phyloP scores from a whole-genome alignment of 768 basidiomycete genomes.

The Sistotremastrum suecicum region DNA sequence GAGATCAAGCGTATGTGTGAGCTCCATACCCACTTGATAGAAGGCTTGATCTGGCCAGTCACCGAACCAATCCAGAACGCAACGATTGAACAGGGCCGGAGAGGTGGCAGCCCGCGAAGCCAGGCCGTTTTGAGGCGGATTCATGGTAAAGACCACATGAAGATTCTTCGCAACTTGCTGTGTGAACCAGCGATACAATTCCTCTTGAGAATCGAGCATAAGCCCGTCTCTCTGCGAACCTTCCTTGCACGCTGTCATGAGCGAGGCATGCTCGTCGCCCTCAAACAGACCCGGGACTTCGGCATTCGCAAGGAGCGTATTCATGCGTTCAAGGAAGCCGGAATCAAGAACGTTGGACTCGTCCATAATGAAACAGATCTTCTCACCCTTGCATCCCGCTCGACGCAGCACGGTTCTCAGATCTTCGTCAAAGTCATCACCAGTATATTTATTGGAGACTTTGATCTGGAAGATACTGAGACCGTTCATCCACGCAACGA shows the following conservation, averaged over 20 bases:
- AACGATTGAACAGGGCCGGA: conserved; percentile 96
- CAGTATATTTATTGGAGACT: conserved; percentile 97
- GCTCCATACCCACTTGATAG: conserved; percentile 96
- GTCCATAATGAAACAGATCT: conserved; percentile 99
- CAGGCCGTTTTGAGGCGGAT: conserved; percentile 90
- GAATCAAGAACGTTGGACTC: conserved; percentile 99
- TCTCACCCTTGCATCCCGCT: conserved; percentile 95
- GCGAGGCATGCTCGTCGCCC: conserved; percentile 94
- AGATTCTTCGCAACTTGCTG: conserved; percentile 96
- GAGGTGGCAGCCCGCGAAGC: conserved; percentile 95
- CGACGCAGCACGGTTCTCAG: conserved; percentile 88
- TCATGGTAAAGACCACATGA: conserved; percentile 99
- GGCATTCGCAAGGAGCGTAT: conserved; percentile 96
- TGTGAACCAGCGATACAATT: conserved; percentile 97
- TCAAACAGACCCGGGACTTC: conserved; percentile 99
- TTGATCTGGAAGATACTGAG: conserved; percentile 99
- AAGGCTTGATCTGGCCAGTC: conserved; percentile 99
- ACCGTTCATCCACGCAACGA: conserved; percentile 99
- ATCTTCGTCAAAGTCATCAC: conserved; percentile 97
- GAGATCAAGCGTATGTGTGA: conserved; percentile 87
- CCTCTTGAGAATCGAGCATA: conserved; percentile 97
- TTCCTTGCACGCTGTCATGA: conserved; percentile 99
- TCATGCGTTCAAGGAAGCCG: conserved; percentile 99
- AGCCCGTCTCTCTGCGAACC: conserved; percentile 97
- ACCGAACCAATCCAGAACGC: conserved; percentile 98